Evolutionary conservation across 176 grass and related monocot genomes (phyloP).

Genomic region (Cymbopogon citratus): DNA sequence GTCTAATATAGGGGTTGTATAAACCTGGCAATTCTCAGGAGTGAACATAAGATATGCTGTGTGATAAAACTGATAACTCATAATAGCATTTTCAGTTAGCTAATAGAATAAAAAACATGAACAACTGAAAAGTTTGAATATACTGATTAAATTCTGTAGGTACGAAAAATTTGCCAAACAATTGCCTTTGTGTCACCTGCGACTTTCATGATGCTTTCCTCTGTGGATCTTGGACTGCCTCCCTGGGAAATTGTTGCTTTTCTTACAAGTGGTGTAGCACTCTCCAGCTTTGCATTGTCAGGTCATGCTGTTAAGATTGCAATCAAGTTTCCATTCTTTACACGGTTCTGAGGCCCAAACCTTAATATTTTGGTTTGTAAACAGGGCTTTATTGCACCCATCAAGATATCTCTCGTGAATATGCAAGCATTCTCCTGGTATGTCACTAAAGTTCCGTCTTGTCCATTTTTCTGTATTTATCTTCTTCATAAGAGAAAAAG

Average conservation of each 20-base stretch:
- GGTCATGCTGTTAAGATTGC: constrained; percentile 39
- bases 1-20: not conserved
- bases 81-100: not conserved
- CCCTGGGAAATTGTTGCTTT: constrained; percentile 82
- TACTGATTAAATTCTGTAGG: constrained; percentile 46
- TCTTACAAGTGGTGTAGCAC: constrained; percentile 80
- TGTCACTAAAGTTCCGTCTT: constrained; percentile 18
- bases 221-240: constrained; percentile 90
- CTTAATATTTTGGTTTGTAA: constrained; percentile 21
- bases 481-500: not conserved
- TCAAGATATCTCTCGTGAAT: constrained; percentile 95
- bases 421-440: constrained; percentile 99
- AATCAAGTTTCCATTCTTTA: not conserved
- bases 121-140: not conserved
- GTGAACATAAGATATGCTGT: not conserved
- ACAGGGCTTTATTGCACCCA: constrained; percentile 97
- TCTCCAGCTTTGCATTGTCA: constrained; percentile 93
- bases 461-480: not conserved
- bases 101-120: not conserved
- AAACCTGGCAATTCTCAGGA: constrained; percentile 1
- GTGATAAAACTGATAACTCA: constrained; percentile 1
- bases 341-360: constrained; percentile 24
- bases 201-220: constrained; percentile 88
- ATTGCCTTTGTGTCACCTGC: constrained; percentile 95
- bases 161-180: constrained; percentile 98